A percentile compares a stretch with the other conserved stretches of the same genome.
Evolutionary conservation across 2,329 filamentous ascomycete genomes (phyloP).

Genomic region (Paracorniculantispora psalliotae): DNA sequence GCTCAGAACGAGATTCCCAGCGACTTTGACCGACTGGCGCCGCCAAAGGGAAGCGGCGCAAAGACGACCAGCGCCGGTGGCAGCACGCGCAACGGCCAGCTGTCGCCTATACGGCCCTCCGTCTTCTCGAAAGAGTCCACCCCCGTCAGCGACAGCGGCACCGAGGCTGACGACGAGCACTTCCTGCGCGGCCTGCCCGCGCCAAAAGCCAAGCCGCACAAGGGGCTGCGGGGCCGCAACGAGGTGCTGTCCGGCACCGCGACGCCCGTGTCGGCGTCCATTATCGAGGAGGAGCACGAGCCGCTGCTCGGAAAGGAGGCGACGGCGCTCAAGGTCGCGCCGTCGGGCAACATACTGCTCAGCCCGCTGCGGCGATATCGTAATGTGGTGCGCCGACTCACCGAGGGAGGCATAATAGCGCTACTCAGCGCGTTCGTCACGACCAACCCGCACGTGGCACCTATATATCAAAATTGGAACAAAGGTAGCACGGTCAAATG

Average conservation of each 20-base stretch:
- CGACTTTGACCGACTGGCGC: constrained; percentile 34
- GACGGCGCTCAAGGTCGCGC: constrained; percentile 13
- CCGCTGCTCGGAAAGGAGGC: constrained; percentile 20
- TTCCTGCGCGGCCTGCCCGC: constrained; percentile 81
- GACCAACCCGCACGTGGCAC: constrained; percentile 41
- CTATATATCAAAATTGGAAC: constrained; percentile 41
- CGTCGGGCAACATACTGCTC: constrained; percentile 19
- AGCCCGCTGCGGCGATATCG: constrained; percentile 39
- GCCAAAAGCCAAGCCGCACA: constrained; percentile 65
- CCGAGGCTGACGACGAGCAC: constrained; percentile 92
- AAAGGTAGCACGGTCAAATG: constrained; percentile 36
- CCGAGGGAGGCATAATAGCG: constrained; percentile 48
- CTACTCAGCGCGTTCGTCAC: constrained; percentile 45
- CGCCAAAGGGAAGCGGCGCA: too few species aligned
- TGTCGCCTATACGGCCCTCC: constrained; percentile 23
- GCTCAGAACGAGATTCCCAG: constrained; percentile 52
- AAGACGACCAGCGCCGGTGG: too few species aligned
- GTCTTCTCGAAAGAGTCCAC: constrained; percentile 47
- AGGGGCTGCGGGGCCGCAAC: constrained; percentile 65
- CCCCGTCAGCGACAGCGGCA: constrained; percentile 80
- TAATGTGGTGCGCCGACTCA: constrained; percentile 47
- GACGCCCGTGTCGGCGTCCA: constrained; percentile 49
- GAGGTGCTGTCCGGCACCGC: constrained; percentile 50
- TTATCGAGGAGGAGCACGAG: constrained; percentile 37
- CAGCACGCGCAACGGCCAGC: constrained; percentile 15